Evolutionary conservation across 768 basidiomycete genomes (phyloP).

Genomic region (Russula dissimulans): DNA sequence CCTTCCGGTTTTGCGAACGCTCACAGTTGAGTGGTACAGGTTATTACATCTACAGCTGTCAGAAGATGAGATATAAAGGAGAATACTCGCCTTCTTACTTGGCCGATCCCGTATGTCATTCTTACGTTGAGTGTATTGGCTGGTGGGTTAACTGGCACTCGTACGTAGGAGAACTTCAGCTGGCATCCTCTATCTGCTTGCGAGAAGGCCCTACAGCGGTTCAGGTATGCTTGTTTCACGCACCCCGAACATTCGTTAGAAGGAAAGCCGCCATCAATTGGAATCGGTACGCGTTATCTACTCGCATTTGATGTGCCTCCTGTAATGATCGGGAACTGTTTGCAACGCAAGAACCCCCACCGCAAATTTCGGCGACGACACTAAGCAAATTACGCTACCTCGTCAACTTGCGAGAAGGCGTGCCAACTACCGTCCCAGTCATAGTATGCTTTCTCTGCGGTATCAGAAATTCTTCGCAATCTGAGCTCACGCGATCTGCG

Average conservation of each 20-base stretch:
- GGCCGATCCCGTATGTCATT: conserved; percentile 61
- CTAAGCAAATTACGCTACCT: conserved; percentile 1
- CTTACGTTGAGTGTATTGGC: background rate
- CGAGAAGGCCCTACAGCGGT: conserved; percentile 47
- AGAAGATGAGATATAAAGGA: conserved; percentile 94
- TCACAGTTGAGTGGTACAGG: conserved; percentile 37
- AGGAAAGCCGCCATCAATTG: background rate
- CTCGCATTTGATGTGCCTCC: too few relatives aligned
- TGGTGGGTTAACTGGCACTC: background rate
- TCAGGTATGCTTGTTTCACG: conserved; percentile 64
- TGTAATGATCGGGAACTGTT: background rate
- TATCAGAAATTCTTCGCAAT: background rate
- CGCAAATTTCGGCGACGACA: background rate
- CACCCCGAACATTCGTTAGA: conserved; percentile 46
- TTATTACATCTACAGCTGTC: conserved; percentile 86
- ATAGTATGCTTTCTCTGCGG: background rate
- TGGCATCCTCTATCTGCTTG: conserved; percentile 67
- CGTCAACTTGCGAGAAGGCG: background rate
- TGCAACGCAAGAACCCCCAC: conserved; percentile 4
- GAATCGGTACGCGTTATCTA: background rate
- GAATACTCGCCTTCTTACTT: conserved; percentile 87
- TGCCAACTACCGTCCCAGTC: background rate
- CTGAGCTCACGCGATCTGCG: background rate
- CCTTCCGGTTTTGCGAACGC: background rate
- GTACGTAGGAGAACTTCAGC: conserved; percentile 59